These are phyloP conservation scores for Gryganskiella cystojenkinii DNA, from an alignment of 192 early-diverging fungal species.

Conservation along the genomic window DNA sequence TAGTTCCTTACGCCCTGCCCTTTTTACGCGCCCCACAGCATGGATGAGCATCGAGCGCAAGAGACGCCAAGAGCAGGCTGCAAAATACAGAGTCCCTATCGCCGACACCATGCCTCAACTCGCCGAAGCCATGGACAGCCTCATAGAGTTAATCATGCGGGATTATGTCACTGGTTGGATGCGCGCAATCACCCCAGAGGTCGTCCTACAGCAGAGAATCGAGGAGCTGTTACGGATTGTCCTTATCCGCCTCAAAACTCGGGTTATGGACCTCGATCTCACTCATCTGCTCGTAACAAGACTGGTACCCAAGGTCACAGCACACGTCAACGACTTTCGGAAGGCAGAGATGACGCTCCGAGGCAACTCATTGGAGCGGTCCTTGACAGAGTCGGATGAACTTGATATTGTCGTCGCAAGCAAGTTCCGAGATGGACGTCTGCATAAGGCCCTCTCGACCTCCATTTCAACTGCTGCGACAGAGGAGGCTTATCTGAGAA, in stretches of 20 bases:
- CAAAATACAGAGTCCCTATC: slow-evolving; percentile 36
- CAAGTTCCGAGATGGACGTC: slow-evolving; percentile 64
- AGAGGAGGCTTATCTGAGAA: slow-evolving; percentile 73
- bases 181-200: slow-evolving; percentile 56
- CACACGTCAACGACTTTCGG: slow-evolving; percentile 74
- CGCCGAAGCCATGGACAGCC: slow-evolving; percentile 54
- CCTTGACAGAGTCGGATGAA: slow-evolving; percentile 65
- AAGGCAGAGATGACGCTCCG: slow-evolving; percentile 66
- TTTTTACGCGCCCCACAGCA: slow-evolving; percentile 33
- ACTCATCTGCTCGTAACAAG: slow-evolving; percentile 68
- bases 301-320: slow-evolving; percentile 76
- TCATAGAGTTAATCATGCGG: slow-evolving; percentile 60
- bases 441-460: slow-evolving; percentile 70
- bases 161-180: slow-evolving; percentile 74
- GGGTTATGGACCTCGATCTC: slow-evolving; percentile 68
- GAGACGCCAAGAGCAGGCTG: slow-evolving; percentile 37
- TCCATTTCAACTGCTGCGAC: slow-evolving; percentile 53
- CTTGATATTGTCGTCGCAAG: slow-evolving; percentile 65
- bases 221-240: slow-evolving; percentile 61
- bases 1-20: slow-evolving; percentile 38
- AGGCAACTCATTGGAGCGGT: slow-evolving; percentile 57
- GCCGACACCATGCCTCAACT: slow-evolving; percentile 45
- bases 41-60: slow-evolving; percentile 37
- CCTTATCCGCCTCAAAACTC: slow-evolving; percentile 38
- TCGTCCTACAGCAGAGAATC: slow-evolving; percentile 57